Evolutionary conservation across 2,329 filamentous ascomycete genomes (phyloP).

Genomic region (Alternaria angustiovoidea): DNA sequence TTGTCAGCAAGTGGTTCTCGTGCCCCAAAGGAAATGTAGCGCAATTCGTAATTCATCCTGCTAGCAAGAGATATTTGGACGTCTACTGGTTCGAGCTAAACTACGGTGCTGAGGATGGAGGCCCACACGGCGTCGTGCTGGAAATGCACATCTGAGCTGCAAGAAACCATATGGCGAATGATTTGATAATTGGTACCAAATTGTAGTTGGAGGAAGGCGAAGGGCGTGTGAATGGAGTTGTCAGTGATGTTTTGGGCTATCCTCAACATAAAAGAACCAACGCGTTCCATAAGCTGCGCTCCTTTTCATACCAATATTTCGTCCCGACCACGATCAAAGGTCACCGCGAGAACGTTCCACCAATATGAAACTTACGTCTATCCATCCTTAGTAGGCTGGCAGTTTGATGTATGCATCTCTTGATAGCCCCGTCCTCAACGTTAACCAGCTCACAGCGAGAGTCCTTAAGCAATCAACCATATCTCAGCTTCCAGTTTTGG

Average conservation of each 20-base stretch:
- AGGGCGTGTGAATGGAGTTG: neutral
- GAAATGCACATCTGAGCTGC: constrained; percentile 31
- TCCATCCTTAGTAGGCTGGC: neutral
- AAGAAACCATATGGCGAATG: neutral
- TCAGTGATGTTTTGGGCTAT: neutral
- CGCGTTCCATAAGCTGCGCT: neutral
- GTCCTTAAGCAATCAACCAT: neutral
- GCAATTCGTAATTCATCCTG: constrained; percentile 41
- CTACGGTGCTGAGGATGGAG: constrained; percentile 25
- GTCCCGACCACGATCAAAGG: neutral
- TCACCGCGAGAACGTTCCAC: neutral
- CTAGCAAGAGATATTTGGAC: constrained; percentile 22
- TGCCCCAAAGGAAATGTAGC: constrained; percentile 35
- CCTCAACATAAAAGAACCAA: neutral
- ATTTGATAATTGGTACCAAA: neutral
- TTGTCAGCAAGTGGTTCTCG: constrained; percentile 22
- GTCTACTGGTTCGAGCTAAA: constrained; percentile 44
- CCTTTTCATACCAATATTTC: neutral
- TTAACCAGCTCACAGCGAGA: neutral
- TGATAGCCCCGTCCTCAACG: neutral
- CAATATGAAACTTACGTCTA: neutral
- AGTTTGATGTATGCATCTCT: neutral
- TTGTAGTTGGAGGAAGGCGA: neutral
- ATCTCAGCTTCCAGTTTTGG: neutral
- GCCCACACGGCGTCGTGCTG: constrained; percentile 42